Evolutionary conservation across 164 flowering plant genomes (phyloP).

Genomic region (Pachysandra terminalis): DNA sequence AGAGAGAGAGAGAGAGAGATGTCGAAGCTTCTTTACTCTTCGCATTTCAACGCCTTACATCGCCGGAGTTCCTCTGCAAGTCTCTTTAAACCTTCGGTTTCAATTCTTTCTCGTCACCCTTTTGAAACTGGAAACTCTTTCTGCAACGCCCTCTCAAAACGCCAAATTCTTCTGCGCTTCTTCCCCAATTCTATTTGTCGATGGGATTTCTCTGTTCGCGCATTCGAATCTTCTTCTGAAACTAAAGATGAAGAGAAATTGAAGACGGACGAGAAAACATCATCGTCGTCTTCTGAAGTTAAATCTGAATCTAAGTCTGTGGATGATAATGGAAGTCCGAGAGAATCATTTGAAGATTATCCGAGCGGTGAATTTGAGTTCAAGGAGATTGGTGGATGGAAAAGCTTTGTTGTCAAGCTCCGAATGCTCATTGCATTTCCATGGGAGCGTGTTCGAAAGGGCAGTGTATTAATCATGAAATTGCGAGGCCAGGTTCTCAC

Average conservation of each 20-base stretch:
- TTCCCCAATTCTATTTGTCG: conserved; percentile 3
- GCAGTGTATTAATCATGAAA: conserved; percentile 75
- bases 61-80: conserved; percentile 17
- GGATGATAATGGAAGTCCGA: conserved; percentile 19
- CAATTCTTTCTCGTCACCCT: neutral
- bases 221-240: conserved; percentile 34
- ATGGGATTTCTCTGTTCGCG: conserved; percentile 21
- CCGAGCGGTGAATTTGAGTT: conserved; percentile 73
- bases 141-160: conserved; percentile 8
- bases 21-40: conserved; percentile 37
- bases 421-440: conserved; percentile 76
- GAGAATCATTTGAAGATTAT: conserved; percentile 33
- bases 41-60: conserved; percentile 23
- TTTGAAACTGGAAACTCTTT: neutral
- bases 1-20: conserved; percentile 13
- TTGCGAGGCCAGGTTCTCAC: conserved; percentile 71
- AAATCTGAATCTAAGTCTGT: conserved; percentile 5
- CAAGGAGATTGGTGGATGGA: conserved; percentile 49
- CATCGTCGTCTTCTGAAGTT: neutral
- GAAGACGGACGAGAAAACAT: conserved; percentile 1
- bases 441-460: conserved; percentile 80
- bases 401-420: conserved; percentile 54
- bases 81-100: conserved; percentile 5
- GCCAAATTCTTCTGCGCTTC: neutral
- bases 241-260: conserved; percentile 1